These are phyloP conservation scores for Colletotrichum theobromicola DNA, from an alignment of 2,329 filamentous ascomycete species.

Conservation along the genomic window DNA sequence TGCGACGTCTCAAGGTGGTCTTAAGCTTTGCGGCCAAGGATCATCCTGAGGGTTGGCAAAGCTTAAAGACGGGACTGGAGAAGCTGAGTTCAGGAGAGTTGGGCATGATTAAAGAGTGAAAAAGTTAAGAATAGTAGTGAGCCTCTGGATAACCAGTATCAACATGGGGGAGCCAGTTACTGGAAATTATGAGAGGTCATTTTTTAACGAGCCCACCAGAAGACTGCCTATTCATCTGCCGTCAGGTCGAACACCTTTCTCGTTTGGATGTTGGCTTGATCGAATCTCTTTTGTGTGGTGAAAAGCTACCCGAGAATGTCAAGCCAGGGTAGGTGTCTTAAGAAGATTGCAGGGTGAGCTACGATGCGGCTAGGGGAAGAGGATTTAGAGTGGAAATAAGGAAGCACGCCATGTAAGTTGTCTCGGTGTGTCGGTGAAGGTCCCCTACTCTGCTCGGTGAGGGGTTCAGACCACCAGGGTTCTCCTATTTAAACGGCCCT, in stretches of 20 bases:
- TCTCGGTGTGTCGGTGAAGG: neutral
- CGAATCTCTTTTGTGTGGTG: neutral
- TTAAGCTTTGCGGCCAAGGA: slow-evolving; percentile 3
- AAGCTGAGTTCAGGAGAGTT: neutral
- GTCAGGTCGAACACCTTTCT: neutral
- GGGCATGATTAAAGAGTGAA: neutral
- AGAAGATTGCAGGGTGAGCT: neutral
- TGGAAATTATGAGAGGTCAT: neutral
- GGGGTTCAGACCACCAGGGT: neutral
- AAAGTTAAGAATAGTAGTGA: neutral
- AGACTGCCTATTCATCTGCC: neutral
- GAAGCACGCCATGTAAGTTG: neutral
- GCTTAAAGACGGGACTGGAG: neutral
- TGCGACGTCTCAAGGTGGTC: neutral
- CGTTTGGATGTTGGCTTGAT: fast-evolving
- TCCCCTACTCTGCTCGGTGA: neutral
- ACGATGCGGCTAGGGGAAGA: neutral
- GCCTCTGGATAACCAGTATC: neutral
- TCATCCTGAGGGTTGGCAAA: neutral
- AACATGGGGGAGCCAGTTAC: neutral
- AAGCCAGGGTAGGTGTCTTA: neutral
- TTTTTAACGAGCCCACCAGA: neutral
- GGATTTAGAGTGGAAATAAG: neutral
- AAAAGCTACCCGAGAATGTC: neutral
- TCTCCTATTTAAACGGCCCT: neutral